phyloP scores from a whole-genome alignment of 306 rosid species.

The Corylus americana region DNA sequence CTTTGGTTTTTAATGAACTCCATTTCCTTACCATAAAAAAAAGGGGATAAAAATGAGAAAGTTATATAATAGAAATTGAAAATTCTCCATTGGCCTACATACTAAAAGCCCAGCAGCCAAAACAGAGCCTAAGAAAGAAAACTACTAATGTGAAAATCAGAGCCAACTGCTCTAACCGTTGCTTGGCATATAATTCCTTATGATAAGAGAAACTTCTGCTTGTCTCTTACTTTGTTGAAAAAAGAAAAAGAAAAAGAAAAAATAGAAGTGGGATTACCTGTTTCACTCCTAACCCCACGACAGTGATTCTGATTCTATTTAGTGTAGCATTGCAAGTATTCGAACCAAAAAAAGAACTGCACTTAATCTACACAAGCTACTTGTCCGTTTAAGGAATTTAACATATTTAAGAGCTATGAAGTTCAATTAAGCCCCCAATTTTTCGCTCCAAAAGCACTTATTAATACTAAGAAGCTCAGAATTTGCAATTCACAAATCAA shows the following conservation, averaged over 20 bases:
- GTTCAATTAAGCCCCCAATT: not conserved
- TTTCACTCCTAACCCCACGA: not conserved
- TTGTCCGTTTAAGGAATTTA: not conserved
- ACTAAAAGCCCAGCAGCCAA: not conserved
- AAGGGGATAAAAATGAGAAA: not conserved
- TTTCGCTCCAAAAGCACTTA: not conserved
- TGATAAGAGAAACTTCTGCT: not conserved
- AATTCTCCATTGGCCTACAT: not conserved
- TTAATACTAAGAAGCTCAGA: not conserved
- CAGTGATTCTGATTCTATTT: not conserved
- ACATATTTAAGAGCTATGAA: not conserved
- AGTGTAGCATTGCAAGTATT: not conserved
- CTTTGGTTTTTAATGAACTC: no score
- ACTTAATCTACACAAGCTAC: not conserved
- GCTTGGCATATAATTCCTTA: not conserved
- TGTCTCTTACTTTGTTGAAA: not conserved
- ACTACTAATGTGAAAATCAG: not conserved
- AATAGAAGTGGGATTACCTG: not conserved
- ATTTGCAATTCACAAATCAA: not conserved
- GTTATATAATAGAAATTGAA: not conserved
- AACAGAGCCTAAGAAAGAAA: not conserved
- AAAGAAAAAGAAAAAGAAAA: no score
- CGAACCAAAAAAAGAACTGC: not conserved
- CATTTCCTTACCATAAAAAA: no score
- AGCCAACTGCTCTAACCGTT: not conserved